Evolutionary conservation across 2,329 filamentous ascomycete genomes (phyloP).

Genomic region (Fusarium austroafricanum): DNA sequence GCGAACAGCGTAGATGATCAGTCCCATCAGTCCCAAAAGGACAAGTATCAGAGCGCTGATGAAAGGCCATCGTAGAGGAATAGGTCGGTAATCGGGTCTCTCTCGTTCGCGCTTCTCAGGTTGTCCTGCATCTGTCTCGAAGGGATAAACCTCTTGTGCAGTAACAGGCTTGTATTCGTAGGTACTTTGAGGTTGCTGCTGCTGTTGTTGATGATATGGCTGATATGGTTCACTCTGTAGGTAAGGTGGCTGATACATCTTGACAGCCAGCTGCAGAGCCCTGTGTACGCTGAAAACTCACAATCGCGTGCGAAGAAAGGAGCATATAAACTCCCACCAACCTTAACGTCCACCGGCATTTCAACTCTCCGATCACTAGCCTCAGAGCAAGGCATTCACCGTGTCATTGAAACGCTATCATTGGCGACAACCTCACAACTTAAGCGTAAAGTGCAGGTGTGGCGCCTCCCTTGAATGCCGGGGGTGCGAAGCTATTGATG

Average conservation of each 20-base stretch:
- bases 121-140: constrained; percentile 8
- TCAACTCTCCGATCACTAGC: constrained; percentile 16
- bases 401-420: neutral
- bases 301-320: neutral
- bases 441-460: constrained; percentile 12
- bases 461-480: constrained; percentile 11
- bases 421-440: constrained; percentile 5
- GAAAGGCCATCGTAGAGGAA: constrained; percentile 34
- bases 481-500: constrained; percentile 10
- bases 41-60: constrained; percentile 23
- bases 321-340: constrained; percentile 15
- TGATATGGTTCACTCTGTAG: neutral
- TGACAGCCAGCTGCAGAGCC: neutral
- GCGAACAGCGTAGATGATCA: constrained; percentile 20
- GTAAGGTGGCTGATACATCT: constrained; percentile 31
- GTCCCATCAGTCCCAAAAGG: constrained; percentile 19
- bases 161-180: constrained; percentile 32
- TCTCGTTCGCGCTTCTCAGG: constrained; percentile 10
- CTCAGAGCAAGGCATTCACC: neutral
- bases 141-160: constrained; percentile 9
- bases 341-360: constrained; percentile 1
- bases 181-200: neutral
- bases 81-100: constrained; percentile 36
- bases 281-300: neutral
- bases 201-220: constrained; percentile 3